These are phyloP conservation scores for Corylus avellana DNA, from an alignment of 306 rosid genomes.

Conservation along the genomic window DNA sequence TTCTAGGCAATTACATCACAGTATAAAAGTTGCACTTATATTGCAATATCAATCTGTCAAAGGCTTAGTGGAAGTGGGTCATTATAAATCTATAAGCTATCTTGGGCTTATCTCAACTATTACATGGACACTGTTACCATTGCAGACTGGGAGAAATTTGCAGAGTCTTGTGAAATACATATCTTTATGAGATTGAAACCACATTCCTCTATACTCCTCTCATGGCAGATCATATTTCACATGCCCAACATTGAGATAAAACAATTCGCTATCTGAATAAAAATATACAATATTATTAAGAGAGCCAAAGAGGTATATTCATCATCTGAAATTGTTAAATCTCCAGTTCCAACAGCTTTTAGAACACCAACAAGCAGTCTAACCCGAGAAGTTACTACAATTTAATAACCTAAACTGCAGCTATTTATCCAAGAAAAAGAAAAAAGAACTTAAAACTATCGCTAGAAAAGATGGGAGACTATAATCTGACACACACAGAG, in stretches of 20 bases:
- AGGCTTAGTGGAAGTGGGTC: too few relatives aligned
- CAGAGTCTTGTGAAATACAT: too few relatives aligned
- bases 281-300: background rate
- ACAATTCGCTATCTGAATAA: background rate
- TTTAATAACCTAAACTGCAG: background rate
- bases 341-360: slow-evolving; percentile 78
- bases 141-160: too few relatives aligned
- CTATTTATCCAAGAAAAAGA: background rate
- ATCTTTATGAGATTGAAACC: too few relatives aligned
- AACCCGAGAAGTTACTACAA: slow-evolving; percentile 48
- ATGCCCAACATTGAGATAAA: slow-evolving; percentile 67
- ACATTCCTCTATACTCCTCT: background rate
- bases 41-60: too few relatives aligned
- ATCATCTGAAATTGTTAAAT: slow-evolving; percentile 68
- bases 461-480: background rate
- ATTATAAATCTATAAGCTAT: too few relatives aligned
- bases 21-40: too few relatives aligned
- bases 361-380: slow-evolving; percentile 91
- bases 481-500: background rate
- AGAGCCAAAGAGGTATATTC: slow-evolving; percentile 8
- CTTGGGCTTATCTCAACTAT: too few relatives aligned
- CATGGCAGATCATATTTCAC: slow-evolving; percentile 74
- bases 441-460: background rate
- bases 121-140: too few relatives aligned
- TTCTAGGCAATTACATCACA: too few relatives aligned